Evolutionary conservation across 1,284 basidiomycete genomes (phyloP).

Genomic region (Rhodotorula mucilaginosa): DNA sequence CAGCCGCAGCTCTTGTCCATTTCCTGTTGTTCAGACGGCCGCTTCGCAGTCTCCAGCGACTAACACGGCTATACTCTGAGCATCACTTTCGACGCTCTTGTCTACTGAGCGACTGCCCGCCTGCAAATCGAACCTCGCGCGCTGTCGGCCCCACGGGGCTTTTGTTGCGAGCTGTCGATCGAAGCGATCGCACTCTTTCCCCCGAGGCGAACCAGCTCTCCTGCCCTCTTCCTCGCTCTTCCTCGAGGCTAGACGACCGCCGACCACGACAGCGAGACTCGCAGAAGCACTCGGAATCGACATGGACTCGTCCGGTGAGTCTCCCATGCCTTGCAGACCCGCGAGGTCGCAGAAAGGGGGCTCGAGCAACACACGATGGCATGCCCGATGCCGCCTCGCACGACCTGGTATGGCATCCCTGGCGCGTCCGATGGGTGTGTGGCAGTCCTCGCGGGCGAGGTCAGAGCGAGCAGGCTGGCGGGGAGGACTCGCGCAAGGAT

Average conservation of each 20-base stretch:
- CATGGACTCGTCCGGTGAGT: neutral
- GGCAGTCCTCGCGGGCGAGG: neutral
- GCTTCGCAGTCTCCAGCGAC: too few relatives aligned
- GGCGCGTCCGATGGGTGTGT: neutral
- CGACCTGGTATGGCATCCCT: too few relatives aligned
- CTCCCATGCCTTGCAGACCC: neutral
- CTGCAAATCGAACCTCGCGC: neutral
- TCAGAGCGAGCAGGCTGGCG: neutral
- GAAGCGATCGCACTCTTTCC: conserved; percentile 1
- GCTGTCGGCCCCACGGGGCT: neutral
- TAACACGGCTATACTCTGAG: neutral
- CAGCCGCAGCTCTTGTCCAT: too few relatives aligned
- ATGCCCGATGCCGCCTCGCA: neutral
- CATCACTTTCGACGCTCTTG: neutral
- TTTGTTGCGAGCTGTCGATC: neutral
- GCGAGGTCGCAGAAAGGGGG: neutral
- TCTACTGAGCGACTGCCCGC: neutral
- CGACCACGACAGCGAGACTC: neutral
- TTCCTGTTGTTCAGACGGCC: too few relatives aligned
- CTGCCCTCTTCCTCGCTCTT: neutral
- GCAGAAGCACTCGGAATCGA: neutral
- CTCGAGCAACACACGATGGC: neutral
- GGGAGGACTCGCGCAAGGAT: neutral
- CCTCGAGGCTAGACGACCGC: neutral
- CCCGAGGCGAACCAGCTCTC: neutral